phyloP scores from a whole-genome alignment of 192 early-diverging fungal species.

The Pilaira anomala region DNA sequence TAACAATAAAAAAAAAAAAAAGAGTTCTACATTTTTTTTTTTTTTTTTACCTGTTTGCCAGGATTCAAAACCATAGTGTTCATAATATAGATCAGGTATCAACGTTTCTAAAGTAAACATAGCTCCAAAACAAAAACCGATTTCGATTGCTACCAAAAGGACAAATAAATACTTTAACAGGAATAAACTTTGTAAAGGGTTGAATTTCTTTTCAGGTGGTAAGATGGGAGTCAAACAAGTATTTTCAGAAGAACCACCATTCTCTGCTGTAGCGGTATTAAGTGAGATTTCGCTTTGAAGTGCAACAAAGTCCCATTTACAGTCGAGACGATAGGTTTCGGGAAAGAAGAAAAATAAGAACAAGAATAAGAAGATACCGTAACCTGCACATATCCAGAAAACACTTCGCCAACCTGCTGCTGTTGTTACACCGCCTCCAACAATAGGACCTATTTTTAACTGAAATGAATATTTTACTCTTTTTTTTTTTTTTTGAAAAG shows the following conservation, averaged over 20 bases:
- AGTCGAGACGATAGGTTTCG: constrained; percentile 8
- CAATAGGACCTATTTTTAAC: constrained; percentile 24
- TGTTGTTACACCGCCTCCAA: constrained; percentile 36
- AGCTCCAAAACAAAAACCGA: constrained; percentile 35
- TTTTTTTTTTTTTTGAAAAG: neutral
- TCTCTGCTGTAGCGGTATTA: neutral
- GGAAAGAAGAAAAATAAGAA: constrained; percentile 16
- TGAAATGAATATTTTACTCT: neutral
- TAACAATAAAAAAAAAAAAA: neutral
- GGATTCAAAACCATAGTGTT: constrained; percentile 26
- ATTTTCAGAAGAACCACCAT: neutral
- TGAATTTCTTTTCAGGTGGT: too few relatives aligned
- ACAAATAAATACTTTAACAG: constrained; percentile 9
- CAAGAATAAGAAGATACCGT: constrained; percentile 31
- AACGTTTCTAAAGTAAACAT: constrained; percentile 48
- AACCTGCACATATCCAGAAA: constrained; percentile 39
- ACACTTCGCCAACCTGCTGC: constrained; percentile 36
- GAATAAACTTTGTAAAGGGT: constrained; percentile 4
- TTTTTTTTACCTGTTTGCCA: constrained; percentile 34
- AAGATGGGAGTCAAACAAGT: neutral
- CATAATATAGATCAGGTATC: constrained; percentile 23
- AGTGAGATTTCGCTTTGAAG: neutral
- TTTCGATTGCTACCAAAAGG: constrained; percentile 1
- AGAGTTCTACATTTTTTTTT: neutral
- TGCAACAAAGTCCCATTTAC: neutral